Conservation (phyloP, 2,329 filamentous ascomycete species). For the Colletotrichum aenigma region DNA sequence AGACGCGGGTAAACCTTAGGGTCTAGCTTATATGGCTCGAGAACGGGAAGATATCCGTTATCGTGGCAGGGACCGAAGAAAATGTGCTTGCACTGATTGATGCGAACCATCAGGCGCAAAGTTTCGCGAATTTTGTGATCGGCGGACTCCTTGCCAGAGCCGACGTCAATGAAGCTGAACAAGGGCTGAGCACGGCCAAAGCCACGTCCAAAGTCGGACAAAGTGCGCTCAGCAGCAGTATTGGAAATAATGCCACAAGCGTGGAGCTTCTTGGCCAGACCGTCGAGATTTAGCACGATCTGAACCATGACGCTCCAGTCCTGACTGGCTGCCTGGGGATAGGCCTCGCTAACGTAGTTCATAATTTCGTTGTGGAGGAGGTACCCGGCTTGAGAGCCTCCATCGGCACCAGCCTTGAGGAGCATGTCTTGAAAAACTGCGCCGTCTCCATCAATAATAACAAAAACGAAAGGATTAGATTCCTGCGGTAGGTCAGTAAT, state of each 20-base stretch:
- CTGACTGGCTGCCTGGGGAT: slow-evolving; percentile 30
- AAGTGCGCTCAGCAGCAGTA: slow-evolving; percentile 19
- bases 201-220: slow-evolving; percentile 34
- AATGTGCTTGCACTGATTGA: slow-evolving; percentile 34
- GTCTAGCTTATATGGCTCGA: slow-evolving; percentile 34
- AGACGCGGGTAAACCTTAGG: slow-evolving; percentile 27
- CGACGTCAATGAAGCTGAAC: slow-evolving; percentile 38
- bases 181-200: slow-evolving; percentile 37
- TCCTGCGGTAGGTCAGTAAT: slow-evolving; percentile 25
- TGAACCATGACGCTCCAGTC: slow-evolving; percentile 36
- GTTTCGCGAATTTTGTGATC: slow-evolving; percentile 38
- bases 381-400: slow-evolving; percentile 35
- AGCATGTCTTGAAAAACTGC: slow-evolving; percentile 36
- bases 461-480: slow-evolving; percentile 34
- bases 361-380: slow-evolving; percentile 28
- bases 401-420: slow-evolving; percentile 32
- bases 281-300: slow-evolving; percentile 35
- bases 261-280: slow-evolving; percentile 31
- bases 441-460: slow-evolving; percentile 39
- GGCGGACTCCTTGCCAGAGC: slow-evolving; percentile 36
- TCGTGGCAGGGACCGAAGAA: slow-evolving; percentile 37
- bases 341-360: slow-evolving; percentile 24
- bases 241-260: slow-evolving; percentile 27
- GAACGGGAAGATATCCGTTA: slow-evolving; percentile 36
- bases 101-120: slow-evolving; percentile 35